Evolutionary conservation across 2,329 filamentous ascomycete genomes (phyloP).

Genomic region (Septoria petroselini): DNA sequence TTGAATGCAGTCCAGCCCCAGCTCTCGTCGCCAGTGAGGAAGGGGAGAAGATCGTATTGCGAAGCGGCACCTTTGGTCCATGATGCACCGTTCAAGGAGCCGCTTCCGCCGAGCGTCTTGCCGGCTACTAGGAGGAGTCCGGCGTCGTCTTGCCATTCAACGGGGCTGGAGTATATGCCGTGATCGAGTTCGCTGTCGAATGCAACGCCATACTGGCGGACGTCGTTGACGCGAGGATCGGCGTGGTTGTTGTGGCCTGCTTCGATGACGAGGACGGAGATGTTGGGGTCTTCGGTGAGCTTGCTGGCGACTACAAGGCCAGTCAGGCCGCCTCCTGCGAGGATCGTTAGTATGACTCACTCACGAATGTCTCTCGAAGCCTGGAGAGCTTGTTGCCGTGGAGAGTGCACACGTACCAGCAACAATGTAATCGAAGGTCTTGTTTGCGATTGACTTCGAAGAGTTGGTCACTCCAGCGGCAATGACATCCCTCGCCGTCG

Average conservation of each 20-base stretch:
- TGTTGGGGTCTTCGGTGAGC: slow-evolving; percentile 27
- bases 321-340: slow-evolving; percentile 25
- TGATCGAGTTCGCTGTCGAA: slow-evolving; percentile 27
- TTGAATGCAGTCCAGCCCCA: slow-evolving; percentile 31
- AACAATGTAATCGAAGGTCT: slow-evolving; percentile 29
- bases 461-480: slow-evolving; percentile 20
- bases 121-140: slow-evolving; percentile 28
- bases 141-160: slow-evolving; percentile 26
- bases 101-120: slow-evolving; percentile 31
- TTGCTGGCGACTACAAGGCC: slow-evolving; percentile 29
- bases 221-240: slow-evolving; percentile 26
- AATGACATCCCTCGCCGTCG: slow-evolving; percentile 4
- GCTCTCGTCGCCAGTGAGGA: slow-evolving; percentile 29
- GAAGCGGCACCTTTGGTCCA: slow-evolving; percentile 34
- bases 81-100: slow-evolving; percentile 30
- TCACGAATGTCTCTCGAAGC: too few relatives aligned
- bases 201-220: slow-evolving; percentile 28
- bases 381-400: neutral
- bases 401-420: slow-evolving; percentile 16
- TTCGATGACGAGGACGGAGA: slow-evolving; percentile 29
- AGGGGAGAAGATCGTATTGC: slow-evolving; percentile 33
- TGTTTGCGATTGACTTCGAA: slow-evolving; percentile 13
- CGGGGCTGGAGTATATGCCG: slow-evolving; percentile 25
- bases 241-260: slow-evolving; percentile 25
- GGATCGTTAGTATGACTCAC: neutral